Conservation (phyloP, 1,139 yeast genomes). For the Candida tropicalis region DNA sequence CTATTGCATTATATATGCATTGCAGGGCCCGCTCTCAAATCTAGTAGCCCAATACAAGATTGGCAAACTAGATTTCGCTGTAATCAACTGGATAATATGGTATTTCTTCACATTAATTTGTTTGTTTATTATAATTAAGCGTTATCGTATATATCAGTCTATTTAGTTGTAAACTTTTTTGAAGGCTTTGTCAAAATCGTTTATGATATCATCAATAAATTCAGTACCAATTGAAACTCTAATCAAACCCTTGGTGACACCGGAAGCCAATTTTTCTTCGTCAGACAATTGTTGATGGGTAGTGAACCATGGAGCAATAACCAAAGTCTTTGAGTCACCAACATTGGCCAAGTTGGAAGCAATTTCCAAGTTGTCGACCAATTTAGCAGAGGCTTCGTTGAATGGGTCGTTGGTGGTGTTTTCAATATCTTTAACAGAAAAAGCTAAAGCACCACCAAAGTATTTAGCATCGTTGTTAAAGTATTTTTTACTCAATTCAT, state of each 20-base stretch:
- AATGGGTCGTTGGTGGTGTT: slow-evolving; percentile 53
- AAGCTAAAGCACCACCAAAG: slow-evolving; percentile 84
- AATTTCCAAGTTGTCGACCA: slow-evolving; percentile 78
- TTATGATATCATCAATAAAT: slow-evolving; percentile 84
- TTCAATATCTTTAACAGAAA: slow-evolving; percentile 76
- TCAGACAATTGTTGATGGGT: slow-evolving; percentile 90
- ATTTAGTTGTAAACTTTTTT: slow-evolving; percentile 42
- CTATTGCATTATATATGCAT: slow-evolving; percentile 2
- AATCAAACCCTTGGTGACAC: slow-evolving; percentile 85
- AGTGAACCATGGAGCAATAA: slow-evolving; percentile 93
- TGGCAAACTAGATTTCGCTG: slow-evolving; percentile 8
- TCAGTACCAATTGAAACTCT: slow-evolving; percentile 92
- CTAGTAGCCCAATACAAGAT: slow-evolving; percentile 8
- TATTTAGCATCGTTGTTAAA: slow-evolving; percentile 56
- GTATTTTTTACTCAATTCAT: slow-evolving; percentile 81
- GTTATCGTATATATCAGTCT: slow-evolving; percentile 7
- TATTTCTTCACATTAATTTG: slow-evolving; percentile 5
- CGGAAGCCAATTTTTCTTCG: slow-evolving; percentile 77
- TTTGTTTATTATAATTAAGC: slow-evolving; percentile 3
- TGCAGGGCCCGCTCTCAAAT: slow-evolving; percentile 3
- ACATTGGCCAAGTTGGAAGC: slow-evolving; percentile 95
- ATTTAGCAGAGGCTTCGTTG: slow-evolving; percentile 74
- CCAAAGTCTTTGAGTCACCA: slow-evolving; percentile 93
- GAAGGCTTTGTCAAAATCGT: slow-evolving; percentile 83
- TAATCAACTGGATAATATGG: slow-evolving; percentile 8